phyloP scores from a whole-genome alignment of 176 grass and related monocot genomes.

The Tillandsia fasciculata region DNA sequence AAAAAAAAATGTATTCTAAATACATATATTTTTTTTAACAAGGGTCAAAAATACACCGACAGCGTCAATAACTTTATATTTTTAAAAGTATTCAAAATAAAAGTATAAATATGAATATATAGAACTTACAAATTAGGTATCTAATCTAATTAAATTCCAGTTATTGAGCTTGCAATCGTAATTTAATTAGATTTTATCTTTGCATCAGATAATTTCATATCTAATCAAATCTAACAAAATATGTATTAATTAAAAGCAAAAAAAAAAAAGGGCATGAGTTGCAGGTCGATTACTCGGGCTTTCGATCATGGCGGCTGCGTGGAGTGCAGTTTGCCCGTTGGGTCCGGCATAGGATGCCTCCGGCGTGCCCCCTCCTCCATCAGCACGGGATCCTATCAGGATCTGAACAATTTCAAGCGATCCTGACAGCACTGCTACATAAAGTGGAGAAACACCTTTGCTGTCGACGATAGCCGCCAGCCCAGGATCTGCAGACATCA shows the following conservation, averaged over 20 bases:
- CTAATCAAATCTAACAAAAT: not conserved
- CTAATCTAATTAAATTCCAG: no score
- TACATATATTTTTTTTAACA: no score
- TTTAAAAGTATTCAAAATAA: no score
- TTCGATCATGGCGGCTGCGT: conserved; percentile 1
- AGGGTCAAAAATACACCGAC: no score
- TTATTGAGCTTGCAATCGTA: no score
- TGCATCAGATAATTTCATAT: not conserved
- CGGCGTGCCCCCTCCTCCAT: no score
- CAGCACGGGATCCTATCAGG: not conserved
- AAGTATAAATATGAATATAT: no score
- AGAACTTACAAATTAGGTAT: no score
- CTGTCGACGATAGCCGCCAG: not conserved
- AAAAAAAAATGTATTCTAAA: no score
- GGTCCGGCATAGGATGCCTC: conserved; percentile 2
- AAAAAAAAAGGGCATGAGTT: not conserved
- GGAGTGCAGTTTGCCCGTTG: conserved; percentile 6
- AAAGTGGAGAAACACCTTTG: conserved; percentile 10
- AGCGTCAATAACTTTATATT: no score
- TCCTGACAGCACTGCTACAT: conserved; percentile 3
- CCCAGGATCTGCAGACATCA: not conserved
- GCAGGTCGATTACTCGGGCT: not conserved
- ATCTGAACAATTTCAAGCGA: not conserved
- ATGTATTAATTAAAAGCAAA: not conserved
- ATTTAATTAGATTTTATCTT: no score